Percentiles rank a stretch among this genome's conserved stretches.
Evolutionary conservation across 2,329 filamentous ascomycete species (phyloP).

Genomic region (Paecilomyces fulvus): DNA sequence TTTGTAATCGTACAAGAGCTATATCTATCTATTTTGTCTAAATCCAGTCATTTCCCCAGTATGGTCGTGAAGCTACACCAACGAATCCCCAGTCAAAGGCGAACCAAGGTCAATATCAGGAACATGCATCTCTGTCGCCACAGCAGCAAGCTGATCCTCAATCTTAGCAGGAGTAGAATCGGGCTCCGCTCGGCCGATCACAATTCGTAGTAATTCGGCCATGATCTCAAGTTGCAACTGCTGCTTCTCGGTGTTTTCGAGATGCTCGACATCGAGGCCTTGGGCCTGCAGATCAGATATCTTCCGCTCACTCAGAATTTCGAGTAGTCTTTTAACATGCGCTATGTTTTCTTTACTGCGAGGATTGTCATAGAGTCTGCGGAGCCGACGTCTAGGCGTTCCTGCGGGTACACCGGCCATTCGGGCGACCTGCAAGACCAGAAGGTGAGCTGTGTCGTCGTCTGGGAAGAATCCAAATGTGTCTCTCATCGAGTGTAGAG

Average conservation of each 20-base stretch:
- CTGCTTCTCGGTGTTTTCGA: slow-evolving; percentile 29
- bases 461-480: slow-evolving; percentile 40
- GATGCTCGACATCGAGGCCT: slow-evolving; percentile 24
- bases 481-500: slow-evolving; percentile 37
- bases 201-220: slow-evolving; percentile 31
- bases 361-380: slow-evolving; percentile 32
- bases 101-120: slow-evolving; percentile 23
- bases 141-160: slow-evolving; percentile 23
- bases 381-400: slow-evolving; percentile 28
- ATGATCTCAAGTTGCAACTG: slow-evolving; percentile 37
- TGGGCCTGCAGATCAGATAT: slow-evolving; percentile 21
- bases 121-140: slow-evolving; percentile 31
- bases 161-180: slow-evolving; percentile 18
- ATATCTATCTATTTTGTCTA: not conserved
- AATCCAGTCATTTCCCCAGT: not conserved
- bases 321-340: slow-evolving; percentile 37
- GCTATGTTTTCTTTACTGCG: slow-evolving; percentile 37
- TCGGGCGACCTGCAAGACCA: slow-evolving; percentile 43
- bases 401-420: slow-evolving; percentile 28
- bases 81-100: slow-evolving; percentile 16
- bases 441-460: slow-evolving; percentile 38
- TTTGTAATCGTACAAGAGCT: not conserved
- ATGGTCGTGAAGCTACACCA: slow-evolving; percentile 8
- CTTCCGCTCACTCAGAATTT: slow-evolving; percentile 33
- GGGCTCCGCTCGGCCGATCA: slow-evolving; percentile 26